Conservation (phyloP, 495 filamentous ascomycete species). For the Aspergillus campestris region DNA sequence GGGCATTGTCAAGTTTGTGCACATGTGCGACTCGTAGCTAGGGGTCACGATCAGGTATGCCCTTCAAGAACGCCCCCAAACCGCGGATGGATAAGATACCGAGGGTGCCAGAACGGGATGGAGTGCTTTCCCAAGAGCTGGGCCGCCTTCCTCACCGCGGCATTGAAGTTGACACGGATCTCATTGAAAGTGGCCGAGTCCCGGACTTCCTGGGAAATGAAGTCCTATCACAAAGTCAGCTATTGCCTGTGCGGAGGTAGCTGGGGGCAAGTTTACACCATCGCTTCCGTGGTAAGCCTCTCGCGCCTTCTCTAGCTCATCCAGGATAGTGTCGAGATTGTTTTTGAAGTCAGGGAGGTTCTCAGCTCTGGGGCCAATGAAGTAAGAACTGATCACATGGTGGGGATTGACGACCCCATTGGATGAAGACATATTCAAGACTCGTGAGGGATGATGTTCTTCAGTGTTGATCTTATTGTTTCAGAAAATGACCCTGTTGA, state of each 20-base stretch:
- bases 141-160: constrained; percentile 14
- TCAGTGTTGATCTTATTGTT: no score
- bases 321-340: constrained; percentile 25
- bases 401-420: constrained; percentile 5
- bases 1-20: constrained; percentile 24
- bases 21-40: constrained; percentile 32
- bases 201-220: constrained; percentile 22
- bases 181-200: constrained; percentile 18
- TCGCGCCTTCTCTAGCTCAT: constrained; percentile 22
- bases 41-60: no score
- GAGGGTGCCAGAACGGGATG: constrained; percentile 38
- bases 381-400: constrained; percentile 31
- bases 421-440: no score
- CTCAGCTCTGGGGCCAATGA: constrained; percentile 35
- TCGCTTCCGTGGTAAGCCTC: constrained; percentile 21
- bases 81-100: constrained; percentile 14
- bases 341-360: constrained; percentile 29
- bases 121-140: constrained; percentile 25
- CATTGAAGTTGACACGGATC: constrained; percentile 16
- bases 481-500: no score
- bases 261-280: constrained; percentile 8
- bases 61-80: no score
- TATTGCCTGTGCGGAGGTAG: no score
- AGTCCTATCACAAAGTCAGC: constrained; percentile 11
- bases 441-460: no score